Evolutionary conservation across 345 rosid species (phyloP), one percentile per base, ranked within the genome.

Genomic region (Durio zibethinus): DNA sequence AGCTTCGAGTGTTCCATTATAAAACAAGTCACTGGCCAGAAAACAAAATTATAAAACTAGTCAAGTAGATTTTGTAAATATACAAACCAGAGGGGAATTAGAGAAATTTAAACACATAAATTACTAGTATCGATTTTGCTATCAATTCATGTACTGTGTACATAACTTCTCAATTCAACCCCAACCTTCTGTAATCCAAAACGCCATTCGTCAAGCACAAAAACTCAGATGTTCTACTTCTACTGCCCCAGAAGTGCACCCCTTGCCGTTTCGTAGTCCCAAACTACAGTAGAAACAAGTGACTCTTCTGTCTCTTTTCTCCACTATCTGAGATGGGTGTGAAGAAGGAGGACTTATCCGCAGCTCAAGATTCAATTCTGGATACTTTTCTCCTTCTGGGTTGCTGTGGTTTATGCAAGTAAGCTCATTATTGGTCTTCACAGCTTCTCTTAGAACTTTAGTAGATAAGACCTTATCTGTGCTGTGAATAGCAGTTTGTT

Each of bases 361-460:
- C 27, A 86, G 81, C 75, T 83, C 83, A 38, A 86, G 86, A 62
- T 78, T 86, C 76, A 82, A 14, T 40, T 83, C 85, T 62, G 47
- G 70, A 5, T 31, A 18, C 33, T 72, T 72, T 45, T 38, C 68
- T 48, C 42, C 68, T 48, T 21, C 69, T 35, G 74, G 61, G 56
- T n/a, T 73, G 10, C 64, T 79, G 70, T 53, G 77, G 74, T 69
- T 80, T n/a, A 76, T 4, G 59, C 29, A 67, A 21, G 21, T 4
- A 60, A 40, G 20, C 9, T 40, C 79, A 54, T 38, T 16, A 1
- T 20, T 48, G 33, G 33, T 60, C 61, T 77, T 33, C 61, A 38
- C 78, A 53, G 76, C 80, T 33, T 47, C 57, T 72, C 73, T 66
- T 31, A n/a, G 4, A 73, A 66, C 78, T 73, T 75, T 59, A 76